Evolutionary conservation across 1,284 basidiomycete genomes (phyloP), one percentile per base, ranked within the genome.

Genomic region (Ustilago trichophora): DNA sequence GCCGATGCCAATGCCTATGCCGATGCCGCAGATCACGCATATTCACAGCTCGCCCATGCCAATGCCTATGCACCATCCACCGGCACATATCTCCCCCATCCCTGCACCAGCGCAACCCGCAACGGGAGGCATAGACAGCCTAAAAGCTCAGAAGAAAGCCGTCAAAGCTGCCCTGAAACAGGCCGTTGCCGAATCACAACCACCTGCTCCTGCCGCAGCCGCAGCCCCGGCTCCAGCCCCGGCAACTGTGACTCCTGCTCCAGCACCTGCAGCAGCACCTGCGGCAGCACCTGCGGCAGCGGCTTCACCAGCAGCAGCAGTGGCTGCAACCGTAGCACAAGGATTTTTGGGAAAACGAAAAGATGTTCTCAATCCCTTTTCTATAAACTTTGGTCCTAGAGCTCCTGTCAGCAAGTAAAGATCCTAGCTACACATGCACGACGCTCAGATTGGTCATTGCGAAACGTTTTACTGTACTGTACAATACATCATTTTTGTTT

Each of bases 311-410:
- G 27, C 27, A 29, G 27, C 27, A 29, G 13, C 27, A n/a, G n/a
- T n/a, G n/a, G n/a, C n/a, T n/a, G n/a, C 13, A 36, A 18, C n/a
- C n/a, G n/a, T n/a, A n/a, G n/a, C n/a, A n/a, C n/a, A n/a, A n/a
- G n/a, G n/a, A n/a, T 64, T 69, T 43, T 19, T 69, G 2, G 36
- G 54, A 2, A 48, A 34, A 12, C 21, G 36, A 18, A 65, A 60
- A 25, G 67, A 70, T 24, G 45, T 70, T 6, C 49, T 70, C 19
- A 70, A 66, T 24, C 67, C 67, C 0, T 66, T 70, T 26, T 38
- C 36, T 3, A 58, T 70, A 46, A 70, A 66, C 25, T 70, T 70
- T 37, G 62, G 67, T 2, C 67, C 67, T 2, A 18, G 67, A 0
- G 52, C 48, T 0, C 67, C 67, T 2, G 35, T 34, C 18, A n/a